A percentile compares a stretch with the other conserved stretches of the same genome.
Conservation (phyloP, 1,284 basidiomycete species). For the Moesziomyces globuligerus region DNA sequence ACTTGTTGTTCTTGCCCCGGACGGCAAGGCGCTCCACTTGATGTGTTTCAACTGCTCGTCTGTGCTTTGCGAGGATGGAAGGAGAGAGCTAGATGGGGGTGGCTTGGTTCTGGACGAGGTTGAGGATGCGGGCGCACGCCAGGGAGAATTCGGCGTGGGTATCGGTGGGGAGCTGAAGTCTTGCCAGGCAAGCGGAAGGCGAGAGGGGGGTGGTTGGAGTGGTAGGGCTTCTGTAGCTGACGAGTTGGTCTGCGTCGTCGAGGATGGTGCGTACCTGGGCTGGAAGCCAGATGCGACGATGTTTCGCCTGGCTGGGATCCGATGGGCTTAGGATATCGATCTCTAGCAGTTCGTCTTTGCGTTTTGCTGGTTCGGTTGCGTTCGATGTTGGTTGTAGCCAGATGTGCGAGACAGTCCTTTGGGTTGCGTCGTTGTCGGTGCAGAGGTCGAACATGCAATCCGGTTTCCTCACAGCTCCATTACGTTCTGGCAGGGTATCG, state of each 20-base stretch:
- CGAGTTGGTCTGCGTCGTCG: constrained; percentile 24
- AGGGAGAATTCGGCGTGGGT: not conserved
- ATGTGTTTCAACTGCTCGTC: not conserved
- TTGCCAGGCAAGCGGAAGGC: not conserved
- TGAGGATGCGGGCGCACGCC: constrained; percentile 11
- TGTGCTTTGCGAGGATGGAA: not conserved
- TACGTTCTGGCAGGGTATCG: not conserved
- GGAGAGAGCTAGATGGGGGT: not conserved
- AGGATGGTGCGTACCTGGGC: constrained; percentile 22
- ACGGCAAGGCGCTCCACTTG: constrained; percentile 9
- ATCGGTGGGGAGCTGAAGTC: no score
- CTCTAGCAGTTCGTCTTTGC: constrained; percentile 30
- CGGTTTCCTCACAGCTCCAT: constrained; percentile 4
- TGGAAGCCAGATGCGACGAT: constrained; percentile 13
- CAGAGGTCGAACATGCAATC: constrained; percentile 39
- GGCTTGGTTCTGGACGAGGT: constrained; percentile 2
- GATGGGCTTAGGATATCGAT: constrained; percentile 20
- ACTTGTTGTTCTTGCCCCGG: constrained; percentile 9
- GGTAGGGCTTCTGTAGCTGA: not conserved
- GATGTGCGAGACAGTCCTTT: constrained; percentile 6
- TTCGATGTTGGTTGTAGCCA: constrained; percentile 32
- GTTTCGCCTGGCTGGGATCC: constrained; percentile 2
- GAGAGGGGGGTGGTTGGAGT: constrained; percentile 2
- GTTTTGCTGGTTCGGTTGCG: constrained; percentile 16
- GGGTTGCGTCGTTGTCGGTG: constrained; percentile 4